These are phyloP conservation scores for Eucalyptus erythrocorys DNA, from an alignment of 345 rosid genomes.

Conservation along the genomic window DNA sequence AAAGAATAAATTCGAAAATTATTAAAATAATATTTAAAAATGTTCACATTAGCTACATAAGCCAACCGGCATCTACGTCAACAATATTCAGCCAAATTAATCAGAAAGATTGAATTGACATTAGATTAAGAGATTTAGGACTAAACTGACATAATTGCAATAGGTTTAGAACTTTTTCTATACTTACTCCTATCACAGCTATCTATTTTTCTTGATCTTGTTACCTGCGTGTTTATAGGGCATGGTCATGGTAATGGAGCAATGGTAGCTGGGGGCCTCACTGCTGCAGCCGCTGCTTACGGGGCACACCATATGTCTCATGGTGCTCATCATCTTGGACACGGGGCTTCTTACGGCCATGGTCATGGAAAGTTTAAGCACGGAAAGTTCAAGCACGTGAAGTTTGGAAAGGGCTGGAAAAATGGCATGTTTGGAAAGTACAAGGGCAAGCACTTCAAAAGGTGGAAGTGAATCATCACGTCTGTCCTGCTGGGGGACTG, in stretches of 20 bases:
- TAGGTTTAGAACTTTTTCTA: too few species aligned
- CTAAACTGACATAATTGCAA: neutral
- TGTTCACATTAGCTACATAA: too few species aligned
- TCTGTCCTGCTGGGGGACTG: neutral
- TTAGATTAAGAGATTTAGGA: accelerated
- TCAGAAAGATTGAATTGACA: accelerated
- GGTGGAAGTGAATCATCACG: constrained; percentile 28
- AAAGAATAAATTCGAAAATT: accelerated
- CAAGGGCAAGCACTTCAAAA: constrained; percentile 41
- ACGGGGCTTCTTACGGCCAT: constrained; percentile 23
- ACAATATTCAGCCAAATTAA: neutral
- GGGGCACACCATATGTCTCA: constrained; percentile 63
- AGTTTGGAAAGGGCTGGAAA: constrained; percentile 56
- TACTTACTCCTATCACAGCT: neutral
- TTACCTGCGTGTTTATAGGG: constrained; percentile 8
- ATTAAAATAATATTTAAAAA: too few species aligned
- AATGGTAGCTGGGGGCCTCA: constrained; percentile 58
- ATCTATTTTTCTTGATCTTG: neutral
- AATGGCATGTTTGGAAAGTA: constrained; percentile 62
- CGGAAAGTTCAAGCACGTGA: constrained; percentile 49
- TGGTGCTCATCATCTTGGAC: constrained; percentile 14
- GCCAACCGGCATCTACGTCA: neutral
- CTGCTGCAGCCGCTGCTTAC: constrained; percentile 62
- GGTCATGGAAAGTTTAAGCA: constrained; percentile 40
- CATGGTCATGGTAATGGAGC: constrained; percentile 44